phyloP scores from a whole-genome alignment of 805 yeast species.

The Hanseniaspora nectarophila region DNA sequence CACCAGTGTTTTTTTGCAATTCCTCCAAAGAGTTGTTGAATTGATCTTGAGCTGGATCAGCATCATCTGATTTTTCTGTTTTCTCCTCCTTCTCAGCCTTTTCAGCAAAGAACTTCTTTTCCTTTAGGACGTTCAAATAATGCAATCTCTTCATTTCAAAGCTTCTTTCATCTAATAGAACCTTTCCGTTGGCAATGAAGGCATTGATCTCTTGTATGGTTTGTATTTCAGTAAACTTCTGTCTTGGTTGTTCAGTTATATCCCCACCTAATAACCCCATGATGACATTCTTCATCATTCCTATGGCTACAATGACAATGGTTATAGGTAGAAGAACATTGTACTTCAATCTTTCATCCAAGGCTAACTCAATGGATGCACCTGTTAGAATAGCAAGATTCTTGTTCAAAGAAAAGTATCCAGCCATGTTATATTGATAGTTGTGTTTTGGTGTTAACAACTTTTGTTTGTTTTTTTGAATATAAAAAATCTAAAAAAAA shows the following conservation, averaged over 20 bases:
- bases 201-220: constrained; percentile 47
- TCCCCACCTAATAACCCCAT: constrained; percentile 49
- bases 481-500: not conserved
- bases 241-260: constrained; percentile 42
- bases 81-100: constrained; percentile 28
- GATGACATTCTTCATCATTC: constrained; percentile 59
- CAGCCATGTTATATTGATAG: not conserved
- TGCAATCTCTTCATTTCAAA: constrained; percentile 43
- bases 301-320: constrained; percentile 77
- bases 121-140: constrained; percentile 37
- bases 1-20: constrained; percentile 38
- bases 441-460: not conserved
- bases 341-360: constrained; percentile 71
- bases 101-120: constrained; percentile 44
- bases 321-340: constrained; percentile 92
- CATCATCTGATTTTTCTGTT: constrained; percentile 17
- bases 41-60: constrained; percentile 46
- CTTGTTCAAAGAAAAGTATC: constrained; percentile 6
- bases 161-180: constrained; percentile 38
- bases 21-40: constrained; percentile 9
- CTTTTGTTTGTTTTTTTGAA: not conserved
- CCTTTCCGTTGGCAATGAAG: constrained; percentile 43
- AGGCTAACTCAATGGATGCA: constrained; percentile 40
- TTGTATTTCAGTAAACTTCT: constrained; percentile 49
- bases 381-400: constrained; percentile 20